phyloP scores from a whole-genome alignment of 768 basidiomycete genomes.

The Mycena metata region DNA sequence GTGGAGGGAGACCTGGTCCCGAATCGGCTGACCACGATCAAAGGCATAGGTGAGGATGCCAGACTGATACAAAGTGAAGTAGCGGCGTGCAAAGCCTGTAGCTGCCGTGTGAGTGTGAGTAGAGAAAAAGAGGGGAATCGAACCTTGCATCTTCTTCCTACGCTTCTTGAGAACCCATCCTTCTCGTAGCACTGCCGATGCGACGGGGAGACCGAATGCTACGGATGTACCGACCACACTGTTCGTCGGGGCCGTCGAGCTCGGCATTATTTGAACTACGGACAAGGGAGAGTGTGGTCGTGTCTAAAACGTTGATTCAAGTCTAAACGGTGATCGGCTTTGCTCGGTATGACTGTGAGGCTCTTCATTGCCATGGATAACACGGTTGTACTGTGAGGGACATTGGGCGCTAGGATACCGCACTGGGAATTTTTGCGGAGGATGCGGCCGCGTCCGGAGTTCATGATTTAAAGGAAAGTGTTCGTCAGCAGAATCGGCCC shows the following conservation, averaged over 20 bases:
- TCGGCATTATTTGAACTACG: too few species aligned
- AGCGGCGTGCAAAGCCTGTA: conserved; percentile 84
- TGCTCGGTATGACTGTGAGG: conserved; percentile 1
- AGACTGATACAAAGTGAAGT: conserved; percentile 77
- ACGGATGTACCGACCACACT: conserved; percentile 25
- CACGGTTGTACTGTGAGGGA: too few species aligned
- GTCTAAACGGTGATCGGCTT: neutral
- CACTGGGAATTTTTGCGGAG: too few species aligned
- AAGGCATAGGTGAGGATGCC: conserved; percentile 84
- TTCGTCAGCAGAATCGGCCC: conserved; percentile 26
- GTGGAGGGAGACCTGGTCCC: conserved; percentile 76
- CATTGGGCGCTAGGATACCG: too few species aligned
- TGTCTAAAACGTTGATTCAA: too few species aligned
- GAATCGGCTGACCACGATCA: conserved; percentile 76
- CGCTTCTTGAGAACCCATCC: conserved; percentile 92
- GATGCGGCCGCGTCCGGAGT: too few species aligned
- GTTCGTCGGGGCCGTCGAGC: neutral
- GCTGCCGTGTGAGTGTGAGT: conserved; percentile 4
- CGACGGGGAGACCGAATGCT: conserved; percentile 31
- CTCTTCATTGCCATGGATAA: too few species aligned
- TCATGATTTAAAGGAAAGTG: conserved; percentile 3
- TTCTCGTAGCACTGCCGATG: conserved; percentile 59
- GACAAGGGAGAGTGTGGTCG: neutral
- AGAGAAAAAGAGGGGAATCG: conserved; percentile 27
- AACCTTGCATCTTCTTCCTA: conserved; percentile 90